Percentiles rank a stretch among this genome's conserved stretches.
Conservation (phyloP, 768 basidiomycete species). For the Hirschioporus abietinus region DNA sequence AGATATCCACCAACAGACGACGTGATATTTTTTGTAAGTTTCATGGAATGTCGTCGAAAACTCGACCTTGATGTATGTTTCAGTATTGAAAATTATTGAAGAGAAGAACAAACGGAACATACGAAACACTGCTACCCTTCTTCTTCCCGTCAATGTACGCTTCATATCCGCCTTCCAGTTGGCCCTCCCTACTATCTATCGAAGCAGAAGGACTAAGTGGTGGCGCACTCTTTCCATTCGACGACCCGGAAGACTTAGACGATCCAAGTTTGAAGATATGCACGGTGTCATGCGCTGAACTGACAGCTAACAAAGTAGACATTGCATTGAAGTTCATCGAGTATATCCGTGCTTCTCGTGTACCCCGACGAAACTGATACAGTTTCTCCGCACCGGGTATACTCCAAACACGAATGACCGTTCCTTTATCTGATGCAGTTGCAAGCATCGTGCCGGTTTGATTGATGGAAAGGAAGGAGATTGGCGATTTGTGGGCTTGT, state of each 20-base stretch:
- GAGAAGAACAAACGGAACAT: slow-evolving; percentile 18
- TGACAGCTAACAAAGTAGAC: slow-evolving; percentile 81
- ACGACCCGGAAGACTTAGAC: slow-evolving; percentile 23
- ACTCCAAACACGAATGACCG: slow-evolving; percentile 92
- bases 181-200: slow-evolving; percentile 57
- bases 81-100: slow-evolving; percentile 3
- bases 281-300: slow-evolving; percentile 89
- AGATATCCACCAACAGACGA: slow-evolving; percentile 81
- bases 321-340: slow-evolving; percentile 82
- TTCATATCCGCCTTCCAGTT: slow-evolving; percentile 76
- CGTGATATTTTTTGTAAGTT: slow-evolving; percentile 69
- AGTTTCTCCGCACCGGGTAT: slow-evolving; percentile 89
- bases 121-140: slow-evolving; percentile 51
- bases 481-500: slow-evolving; percentile 93
- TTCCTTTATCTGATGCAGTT: slow-evolving; percentile 91
- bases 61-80: slow-evolving; percentile 28
- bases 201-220: slow-evolving; percentile 61
- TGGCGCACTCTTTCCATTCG: slow-evolving; percentile 15
- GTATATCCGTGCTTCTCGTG: slow-evolving; percentile 80
- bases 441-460: slow-evolving; percentile 85
- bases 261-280: slow-evolving; percentile 87
- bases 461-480: slow-evolving; percentile 84
- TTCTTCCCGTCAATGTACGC: slow-evolving; percentile 78
- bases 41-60: slow-evolving; percentile 64
- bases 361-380: slow-evolving; percentile 92